Conservation (phyloP, 2,329 filamentous ascomycete genomes). For the Neonectria ditissima region DNA sequence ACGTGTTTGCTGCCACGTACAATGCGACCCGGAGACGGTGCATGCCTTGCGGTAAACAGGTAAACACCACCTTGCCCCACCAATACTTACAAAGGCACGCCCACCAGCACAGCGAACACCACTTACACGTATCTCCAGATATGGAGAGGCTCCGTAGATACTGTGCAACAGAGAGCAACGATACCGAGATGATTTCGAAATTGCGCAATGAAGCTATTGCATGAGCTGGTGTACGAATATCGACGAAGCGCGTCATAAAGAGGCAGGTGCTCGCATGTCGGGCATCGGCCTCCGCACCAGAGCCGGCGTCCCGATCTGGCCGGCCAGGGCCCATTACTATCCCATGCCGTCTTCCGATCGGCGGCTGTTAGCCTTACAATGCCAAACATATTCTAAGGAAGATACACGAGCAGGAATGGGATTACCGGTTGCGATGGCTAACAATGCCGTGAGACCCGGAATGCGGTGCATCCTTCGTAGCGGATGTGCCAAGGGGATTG, state of each 20-base stretch:
- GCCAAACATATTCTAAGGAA: not conserved
- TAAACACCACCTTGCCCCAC: not conserved
- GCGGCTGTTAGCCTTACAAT: not conserved
- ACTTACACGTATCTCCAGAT: too few relatives aligned
- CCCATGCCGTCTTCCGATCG: not conserved
- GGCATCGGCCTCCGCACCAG: constrained; percentile 2
- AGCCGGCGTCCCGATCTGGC: not conserved
- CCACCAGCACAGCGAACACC: too few relatives aligned
- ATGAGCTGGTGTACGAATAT: not conserved
- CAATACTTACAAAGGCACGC: not conserved
- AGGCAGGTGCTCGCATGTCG: not conserved
- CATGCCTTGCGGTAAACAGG: not conserved
- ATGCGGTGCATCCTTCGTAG: not conserved
- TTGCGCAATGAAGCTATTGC: not conserved
- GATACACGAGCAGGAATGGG: not conserved
- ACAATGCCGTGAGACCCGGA: not conserved
- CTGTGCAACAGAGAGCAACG: not conserved
- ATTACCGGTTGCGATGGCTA: not conserved
- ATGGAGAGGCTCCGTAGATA: too few relatives aligned
- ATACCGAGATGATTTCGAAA: not conserved
- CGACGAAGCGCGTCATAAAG: not conserved
- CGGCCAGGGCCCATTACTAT: not conserved
- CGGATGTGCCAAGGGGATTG: not conserved
- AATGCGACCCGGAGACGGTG: not conserved
- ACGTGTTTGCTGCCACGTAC: too few relatives aligned